A percentile compares a stretch with the other conserved stretches of the same genome.
phyloP scores from a whole-genome alignment of 805 yeast genomes.

The Candida methanosorbosa region DNA sequence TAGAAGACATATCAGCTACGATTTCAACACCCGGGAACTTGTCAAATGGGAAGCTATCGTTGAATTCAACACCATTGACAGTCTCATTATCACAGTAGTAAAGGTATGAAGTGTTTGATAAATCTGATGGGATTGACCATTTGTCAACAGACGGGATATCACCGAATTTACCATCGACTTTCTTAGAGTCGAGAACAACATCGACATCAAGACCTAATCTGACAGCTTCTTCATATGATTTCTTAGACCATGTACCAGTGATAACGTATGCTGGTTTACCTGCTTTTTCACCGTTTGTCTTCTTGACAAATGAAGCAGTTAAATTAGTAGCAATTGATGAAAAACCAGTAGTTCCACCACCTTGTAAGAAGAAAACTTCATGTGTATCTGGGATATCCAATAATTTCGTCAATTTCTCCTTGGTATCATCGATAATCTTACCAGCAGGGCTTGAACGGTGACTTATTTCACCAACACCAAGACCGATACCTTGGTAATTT shows the following conservation, averaged over 20 bases:
- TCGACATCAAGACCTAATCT: slow-evolving; percentile 76
- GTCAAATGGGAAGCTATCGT: slow-evolving; percentile 31
- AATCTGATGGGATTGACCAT: slow-evolving; percentile 56
- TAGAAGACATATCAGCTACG: slow-evolving; percentile 93
- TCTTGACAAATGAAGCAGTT: slow-evolving; percentile 57
- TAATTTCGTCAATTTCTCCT: slow-evolving; percentile 53
- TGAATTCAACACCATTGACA: slow-evolving; percentile 87
- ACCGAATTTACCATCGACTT: slow-evolving; percentile 48
- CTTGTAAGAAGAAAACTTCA: slow-evolving; percentile 92
- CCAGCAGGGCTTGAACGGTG: slow-evolving; percentile 87
- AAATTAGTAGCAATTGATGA: slow-evolving; percentile 81
- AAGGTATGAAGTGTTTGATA: slow-evolving; percentile 67
- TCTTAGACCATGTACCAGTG: slow-evolving; percentile 92
- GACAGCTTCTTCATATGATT: slow-evolving; percentile 77
- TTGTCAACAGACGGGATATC: slow-evolving; percentile 55
- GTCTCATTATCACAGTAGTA: slow-evolving; percentile 97
- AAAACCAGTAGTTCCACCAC: slow-evolving; percentile 97
- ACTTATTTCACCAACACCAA: slow-evolving; percentile 94
- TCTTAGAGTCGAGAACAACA: slow-evolving; percentile 57
- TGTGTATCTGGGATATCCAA: slow-evolving; percentile 82
- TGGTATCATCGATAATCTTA: slow-evolving; percentile 68
- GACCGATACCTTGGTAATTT: slow-evolving; percentile 57
- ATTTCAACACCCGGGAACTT: slow-evolving; percentile 65
- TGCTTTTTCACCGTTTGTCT: slow-evolving; percentile 59
- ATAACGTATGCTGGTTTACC: slow-evolving; percentile 83